Evolutionary conservation across 345 rosid species (phyloP), one percentile per base, ranked within the genome.

Genomic region (Garcia nutans): DNA sequence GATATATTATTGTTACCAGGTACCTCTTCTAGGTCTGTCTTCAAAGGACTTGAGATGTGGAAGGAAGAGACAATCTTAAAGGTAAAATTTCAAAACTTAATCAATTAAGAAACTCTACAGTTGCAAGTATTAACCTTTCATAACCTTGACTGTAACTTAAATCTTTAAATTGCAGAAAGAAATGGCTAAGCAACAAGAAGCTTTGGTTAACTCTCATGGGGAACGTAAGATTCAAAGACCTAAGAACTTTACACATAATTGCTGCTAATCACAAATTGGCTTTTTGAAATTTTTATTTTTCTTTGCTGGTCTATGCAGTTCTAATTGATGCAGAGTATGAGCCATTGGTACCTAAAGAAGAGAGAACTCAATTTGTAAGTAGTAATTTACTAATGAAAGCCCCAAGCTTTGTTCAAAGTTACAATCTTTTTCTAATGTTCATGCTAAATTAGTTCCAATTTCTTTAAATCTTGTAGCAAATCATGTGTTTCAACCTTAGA

Each of bases 11-110:
- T 16, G 74, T 60, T 28, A 33, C 31, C 68, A 90, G 96, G 96
- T 16, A 91, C 97, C 66, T 94, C 98, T 47, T 84, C 92, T 6
- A 94, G 98, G 81, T 94, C 99, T 45, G 88, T 87, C 82, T 90
- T 79, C 47, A 95, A 80, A 78, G 99, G 86, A 4, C 65, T 88
- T 74, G 86, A 84, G 63, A 95, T 95, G 98, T 95, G 99, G 99
- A 93, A 93, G 74, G 94, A 87, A 42, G 98, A 95, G 85, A 89
- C 96, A 9, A 76, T 90, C 68, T 64, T 91, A 63, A 95, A 91
- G 88, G 99, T 90, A 58, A 58, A 33, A 12, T 13, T 23, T 26
- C 23, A 6, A 5, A 15, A 20, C 20, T 45, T 6, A 20, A 16
- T 42, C n/a, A 11, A 47, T 22, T 12, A 19, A 44, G 54, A 58